Evolutionary conservation across 805 yeast species (phyloP), one percentile per base, ranked within the genome.

Genomic region (Candida verbasci): DNA sequence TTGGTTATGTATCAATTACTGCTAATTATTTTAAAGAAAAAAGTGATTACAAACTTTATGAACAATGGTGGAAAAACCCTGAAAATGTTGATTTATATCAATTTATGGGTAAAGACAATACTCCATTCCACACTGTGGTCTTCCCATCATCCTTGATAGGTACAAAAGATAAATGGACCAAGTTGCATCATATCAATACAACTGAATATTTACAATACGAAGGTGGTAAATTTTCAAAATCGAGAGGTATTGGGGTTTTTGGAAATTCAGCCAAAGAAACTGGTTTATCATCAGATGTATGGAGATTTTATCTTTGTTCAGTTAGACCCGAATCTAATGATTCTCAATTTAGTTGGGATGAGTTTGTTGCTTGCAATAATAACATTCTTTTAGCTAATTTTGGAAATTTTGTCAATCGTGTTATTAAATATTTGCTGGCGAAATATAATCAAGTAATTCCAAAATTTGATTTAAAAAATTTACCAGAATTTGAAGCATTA

Each of bases 81-180:
- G 87, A 88, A 37, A 60, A 88, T 44, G 96, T 93, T 45, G 65
- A 84, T 47, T 70, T 93, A 48, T 87, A 86, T 60, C 99, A 93
- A 70, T 93, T 93, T 62, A 93, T 93, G 99, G 99, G 99, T 64
- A 93, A 93, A 62, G 99, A 93, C 64, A 93, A 93, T 56, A 97
- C 89, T 52, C 97, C 97, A 22, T 93, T 93, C 86, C 99, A 93
- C 59, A 84, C 96, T 1, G 98, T 93, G 39, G 95, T 93, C 39
- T 93, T 91, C 87, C 99, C 99, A 42, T 81, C 94, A 29, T 68
- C 95, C 18, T 83, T 81, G 63, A 66, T 93, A 30, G 99, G 97
- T 60, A 89, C 98, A 12, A 64, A 73, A 14, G 91, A 91, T 39
- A 53, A 71, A 32, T 93, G 97, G 97, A 88, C 96, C 41, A 81